Percentiles rank a stretch among this genome's conserved stretches.
Conservation (phyloP, 352 stramenopile genomes). For the Globisporangium nunn region DNA sequence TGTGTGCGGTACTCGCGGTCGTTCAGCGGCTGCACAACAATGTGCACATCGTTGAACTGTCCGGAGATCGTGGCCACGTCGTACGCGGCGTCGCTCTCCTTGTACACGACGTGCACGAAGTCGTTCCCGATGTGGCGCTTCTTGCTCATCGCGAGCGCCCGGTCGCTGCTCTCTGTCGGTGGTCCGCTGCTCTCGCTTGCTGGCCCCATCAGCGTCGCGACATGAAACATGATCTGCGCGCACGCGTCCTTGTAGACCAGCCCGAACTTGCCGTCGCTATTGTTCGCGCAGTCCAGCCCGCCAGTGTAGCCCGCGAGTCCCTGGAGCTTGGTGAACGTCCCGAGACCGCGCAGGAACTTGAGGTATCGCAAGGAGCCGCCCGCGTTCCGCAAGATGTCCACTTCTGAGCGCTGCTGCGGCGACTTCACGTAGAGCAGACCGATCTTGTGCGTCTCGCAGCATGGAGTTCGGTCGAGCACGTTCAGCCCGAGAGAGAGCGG, state of each 20-base stretch:
- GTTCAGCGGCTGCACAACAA: constrained; percentile 79
- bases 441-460: constrained; percentile 85
- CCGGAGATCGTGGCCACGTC: constrained; percentile 66
- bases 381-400: constrained; percentile 60
- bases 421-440: constrained; percentile 68
- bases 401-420: constrained; percentile 48
- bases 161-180: neutral
- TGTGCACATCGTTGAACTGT: constrained; percentile 86
- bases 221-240: constrained; percentile 82
- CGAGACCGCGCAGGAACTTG: constrained; percentile 61
- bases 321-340: constrained; percentile 59
- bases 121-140: constrained; percentile 88
- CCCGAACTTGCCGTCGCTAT: constrained; percentile 71
- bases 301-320: constrained; percentile 61
- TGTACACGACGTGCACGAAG: constrained; percentile 84
- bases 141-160: constrained; percentile 48
- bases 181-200: neutral
- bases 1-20: constrained; percentile 65
- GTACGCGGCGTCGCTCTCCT: constrained; percentile 80
- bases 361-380: constrained; percentile 74
- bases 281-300: constrained; percentile 60
- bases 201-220: constrained; percentile 77
- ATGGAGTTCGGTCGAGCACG: constrained; percentile 74
- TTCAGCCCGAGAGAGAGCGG: constrained; percentile 53
- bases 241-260: constrained; percentile 66